Base-by-base conservation (phyloP, 2,329 filamentous ascomycete genomes). In the Tolypocladium nubicola region DNA sequence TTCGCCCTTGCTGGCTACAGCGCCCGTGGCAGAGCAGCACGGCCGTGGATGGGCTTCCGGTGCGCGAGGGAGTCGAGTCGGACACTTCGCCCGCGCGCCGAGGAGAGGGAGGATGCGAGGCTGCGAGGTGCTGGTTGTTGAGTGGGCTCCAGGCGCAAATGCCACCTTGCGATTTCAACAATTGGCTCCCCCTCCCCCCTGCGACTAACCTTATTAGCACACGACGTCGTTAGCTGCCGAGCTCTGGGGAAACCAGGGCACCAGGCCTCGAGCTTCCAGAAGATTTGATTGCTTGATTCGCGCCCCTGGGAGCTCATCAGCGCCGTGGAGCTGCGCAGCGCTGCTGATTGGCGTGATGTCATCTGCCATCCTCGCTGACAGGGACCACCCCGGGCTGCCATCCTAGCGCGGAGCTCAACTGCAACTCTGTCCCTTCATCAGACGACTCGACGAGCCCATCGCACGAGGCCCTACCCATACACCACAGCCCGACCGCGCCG, bases 121-220 rank as follows among this genome's bases (percentile, higher is more conserved):
- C 26, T 7, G 35, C 41, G 43, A 56, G 30, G 16, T 23, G 19
- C 10, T 14, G 33, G 41, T 33, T 16, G 45, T 33, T 30, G 45
- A 10, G n/a, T 50, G 33, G 43, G 54, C 49, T 57, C 19, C 23
- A 19, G 53, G 39, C 39, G 53, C 41, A 56, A 40, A 61, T 61
- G 60, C 60, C 60, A 60, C 60, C 57, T 61, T 61, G 56, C 60
- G 60, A 57, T 37, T 61, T 33, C 45, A 16, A 56, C 55, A n/a
- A 43, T 39, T 53, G 40, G 2, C 23, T 3, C 38, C 26, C 5
- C 45, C n/a, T n/a, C 37, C 8, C 30, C 41, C 45, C 26, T n/a
- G 7, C 26, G 16, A 3, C 26, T 49, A 49, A 26, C 45, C 16
- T n/a, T 26, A 11, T 30, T 33, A 33, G 45, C 40, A 10, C 40